These are phyloP conservation scores for Thermoascus crustaceus DNA, from an alignment of 2,329 filamentous ascomycete genomes.

Conservation along the genomic window DNA sequence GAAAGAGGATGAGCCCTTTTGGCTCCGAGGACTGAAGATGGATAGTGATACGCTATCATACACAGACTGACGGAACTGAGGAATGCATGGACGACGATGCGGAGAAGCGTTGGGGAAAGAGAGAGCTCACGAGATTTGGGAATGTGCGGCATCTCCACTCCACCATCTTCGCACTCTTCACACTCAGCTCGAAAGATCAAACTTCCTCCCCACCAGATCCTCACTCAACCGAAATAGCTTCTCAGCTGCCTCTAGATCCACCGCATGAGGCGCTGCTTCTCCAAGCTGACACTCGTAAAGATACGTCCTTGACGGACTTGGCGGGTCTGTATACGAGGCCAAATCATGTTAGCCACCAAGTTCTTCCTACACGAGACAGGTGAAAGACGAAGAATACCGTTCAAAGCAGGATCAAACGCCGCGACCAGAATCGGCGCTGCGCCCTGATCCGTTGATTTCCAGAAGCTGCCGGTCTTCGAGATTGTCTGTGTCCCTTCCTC, in stretches of 20 bases:
- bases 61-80: no score
- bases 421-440: conserved; percentile 37
- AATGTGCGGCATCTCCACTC: no score
- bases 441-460: conserved; percentile 35
- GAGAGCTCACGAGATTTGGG: no score
- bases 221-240: conserved; percentile 33
- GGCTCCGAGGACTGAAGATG: no score
- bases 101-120: no score
- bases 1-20: no score
- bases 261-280: conserved; percentile 26
- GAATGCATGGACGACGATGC: no score
- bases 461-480: conserved; percentile 18
- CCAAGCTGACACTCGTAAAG: conserved; percentile 28
- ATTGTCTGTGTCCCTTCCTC: conserved; percentile 14
- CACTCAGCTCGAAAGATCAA: conserved; percentile 14
- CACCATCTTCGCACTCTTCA: conserved; percentile 2
- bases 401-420: conserved; percentile 36
- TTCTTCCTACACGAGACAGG: no score
- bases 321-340: conserved; percentile 5
- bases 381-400: no score
- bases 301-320: conserved; percentile 15
- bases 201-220: conserved; percentile 30
- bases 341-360: neutral
- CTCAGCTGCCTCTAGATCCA: conserved; percentile 28
- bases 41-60: no score